phyloP scores from a whole-genome alignment of 2,329 filamentous ascomycete species.

The Fusarium concolor region DNA sequence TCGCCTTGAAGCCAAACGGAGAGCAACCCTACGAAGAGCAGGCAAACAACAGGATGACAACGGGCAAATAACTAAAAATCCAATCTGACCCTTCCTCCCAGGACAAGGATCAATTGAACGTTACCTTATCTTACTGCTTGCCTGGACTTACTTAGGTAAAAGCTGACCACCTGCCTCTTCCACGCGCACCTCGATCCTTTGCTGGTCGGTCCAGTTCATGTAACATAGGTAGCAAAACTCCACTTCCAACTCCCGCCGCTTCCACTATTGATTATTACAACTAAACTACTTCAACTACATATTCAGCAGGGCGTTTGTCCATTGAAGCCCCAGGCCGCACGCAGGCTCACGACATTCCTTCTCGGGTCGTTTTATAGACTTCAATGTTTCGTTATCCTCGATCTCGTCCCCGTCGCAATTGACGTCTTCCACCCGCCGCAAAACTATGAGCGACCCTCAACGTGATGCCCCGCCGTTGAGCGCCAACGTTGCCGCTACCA shows the following conservation, averaged over 20 bases:
- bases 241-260: slow-evolving; percentile 30
- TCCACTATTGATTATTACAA: slow-evolving; percentile 6
- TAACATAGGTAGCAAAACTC: slow-evolving; percentile 24
- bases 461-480: slow-evolving; percentile 49
- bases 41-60: neutral
- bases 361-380: slow-evolving; percentile 1
- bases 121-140: neutral
- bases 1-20: neutral
- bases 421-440: slow-evolving; percentile 27
- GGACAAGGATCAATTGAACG: neutral
- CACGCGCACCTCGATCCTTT: slow-evolving; percentile 10
- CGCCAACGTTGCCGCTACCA: slow-evolving; percentile 20
- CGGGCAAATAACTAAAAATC: neutral
- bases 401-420: slow-evolving; percentile 39
- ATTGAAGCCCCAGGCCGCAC: slow-evolving; percentile 15
- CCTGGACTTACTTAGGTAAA: no score
- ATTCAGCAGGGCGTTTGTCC: slow-evolving; percentile 17
- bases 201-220: slow-evolving; percentile 3
- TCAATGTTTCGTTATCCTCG: slow-evolving; percentile 34
- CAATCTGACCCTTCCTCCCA: neutral
- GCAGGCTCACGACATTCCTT: slow-evolving; percentile 24
- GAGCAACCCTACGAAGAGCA: neutral
- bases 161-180: slow-evolving; percentile 6
- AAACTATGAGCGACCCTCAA: slow-evolving; percentile 50
- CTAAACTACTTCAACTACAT: slow-evolving; percentile 23